Evolutionary conservation across 768 basidiomycete species (phyloP).

Genomic region (Pleurotus giganteus): DNA sequence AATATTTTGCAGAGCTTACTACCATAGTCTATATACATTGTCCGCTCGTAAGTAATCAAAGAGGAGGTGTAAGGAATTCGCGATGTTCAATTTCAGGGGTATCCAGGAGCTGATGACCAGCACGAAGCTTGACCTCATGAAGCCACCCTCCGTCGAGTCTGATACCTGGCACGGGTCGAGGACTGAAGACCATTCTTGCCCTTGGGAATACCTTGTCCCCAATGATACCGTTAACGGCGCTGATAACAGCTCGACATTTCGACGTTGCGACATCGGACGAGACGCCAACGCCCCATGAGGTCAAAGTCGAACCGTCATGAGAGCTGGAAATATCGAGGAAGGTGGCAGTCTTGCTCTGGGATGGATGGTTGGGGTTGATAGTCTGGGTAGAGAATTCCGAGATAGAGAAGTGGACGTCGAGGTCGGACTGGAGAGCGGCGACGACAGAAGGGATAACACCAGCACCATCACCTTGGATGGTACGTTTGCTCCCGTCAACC

Average conservation of each 20-base stretch:
- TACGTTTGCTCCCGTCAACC: constrained; percentile 63
- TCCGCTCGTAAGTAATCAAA: too few species aligned
- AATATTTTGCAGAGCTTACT: too few species aligned
- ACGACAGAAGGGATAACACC: constrained; percentile 77
- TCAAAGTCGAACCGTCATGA: constrained; percentile 46
- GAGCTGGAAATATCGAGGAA: constrained; percentile 70
- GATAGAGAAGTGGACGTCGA: constrained; percentile 63
- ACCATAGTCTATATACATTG: too few species aligned
- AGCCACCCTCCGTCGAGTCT: constrained; percentile 20
- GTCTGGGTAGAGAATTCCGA: constrained; percentile 76
- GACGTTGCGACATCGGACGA: constrained; percentile 72
- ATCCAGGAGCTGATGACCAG: constrained; percentile 13
- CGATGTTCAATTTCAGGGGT: not conserved
- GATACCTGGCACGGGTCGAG: constrained; percentile 13
- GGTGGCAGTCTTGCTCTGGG: constrained; percentile 57
- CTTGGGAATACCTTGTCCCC: constrained; percentile 48
- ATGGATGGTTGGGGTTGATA: constrained; percentile 36
- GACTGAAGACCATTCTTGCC: constrained; percentile 24
- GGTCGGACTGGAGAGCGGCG: constrained; percentile 63
- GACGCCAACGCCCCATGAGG: constrained; percentile 71
- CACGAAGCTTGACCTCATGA: constrained; percentile 18
- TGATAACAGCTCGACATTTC: constrained; percentile 72
- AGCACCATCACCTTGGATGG: constrained; percentile 74
- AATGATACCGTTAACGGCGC: constrained; percentile 64
- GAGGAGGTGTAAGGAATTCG: not conserved